Evolutionary conservation across 2,329 filamentous ascomycete genomes (phyloP).

Genomic region (Botrytis aclada): DNA sequence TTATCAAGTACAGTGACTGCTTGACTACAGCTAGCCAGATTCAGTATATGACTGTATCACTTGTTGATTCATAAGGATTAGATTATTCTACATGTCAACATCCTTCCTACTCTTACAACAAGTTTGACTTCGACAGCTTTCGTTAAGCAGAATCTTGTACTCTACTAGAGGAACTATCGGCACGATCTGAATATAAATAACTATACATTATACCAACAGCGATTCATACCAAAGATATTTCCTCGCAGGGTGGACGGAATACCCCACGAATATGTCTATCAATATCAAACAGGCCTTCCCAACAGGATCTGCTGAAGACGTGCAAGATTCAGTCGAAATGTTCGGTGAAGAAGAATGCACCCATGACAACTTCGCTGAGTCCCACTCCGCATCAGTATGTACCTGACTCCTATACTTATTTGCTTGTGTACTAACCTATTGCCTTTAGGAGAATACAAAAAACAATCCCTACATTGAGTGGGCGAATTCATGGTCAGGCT

Average conservation of each 20-base stretch:
- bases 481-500: background rate
- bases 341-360: background rate
- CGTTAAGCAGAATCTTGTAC: background rate
- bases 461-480: background rate
- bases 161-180: accelerated
- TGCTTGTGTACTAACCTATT: background rate
- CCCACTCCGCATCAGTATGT: background rate
- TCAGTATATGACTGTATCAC: background rate
- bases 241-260: accelerated
- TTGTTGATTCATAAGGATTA: background rate
- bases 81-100: background rate
- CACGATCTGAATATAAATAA: background rate
- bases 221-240: accelerated
- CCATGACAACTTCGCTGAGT: background rate
- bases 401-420: too few species aligned
- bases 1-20: background rate
- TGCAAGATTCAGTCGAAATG: background rate
- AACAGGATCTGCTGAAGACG: background rate
- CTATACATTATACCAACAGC: background rate
- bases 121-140: background rate
- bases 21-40: background rate
- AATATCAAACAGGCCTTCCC: background rate
- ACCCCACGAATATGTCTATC: background rate
- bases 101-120: background rate
- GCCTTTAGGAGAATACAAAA: background rate